Evolutionary conservation across 2,329 filamentous ascomycete species (phyloP), one percentile per base, ranked within the genome.

Genomic region (Pyrenophora seminiperda): DNA sequence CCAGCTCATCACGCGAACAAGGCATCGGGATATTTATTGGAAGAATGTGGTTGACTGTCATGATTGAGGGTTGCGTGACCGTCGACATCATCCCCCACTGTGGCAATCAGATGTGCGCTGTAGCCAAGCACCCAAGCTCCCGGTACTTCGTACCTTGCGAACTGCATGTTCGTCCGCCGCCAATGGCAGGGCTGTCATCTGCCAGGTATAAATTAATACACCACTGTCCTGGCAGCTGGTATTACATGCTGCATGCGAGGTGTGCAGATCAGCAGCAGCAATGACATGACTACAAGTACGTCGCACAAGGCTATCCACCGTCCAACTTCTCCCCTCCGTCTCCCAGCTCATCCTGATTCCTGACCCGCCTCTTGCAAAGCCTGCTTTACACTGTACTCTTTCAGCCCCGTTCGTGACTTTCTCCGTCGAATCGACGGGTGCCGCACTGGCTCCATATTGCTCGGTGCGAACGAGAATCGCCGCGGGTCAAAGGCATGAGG

Each of bases 361-460:
- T 56, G 54, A 14, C 57, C 57, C 10, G 57, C 27, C 22, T 62
- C 64, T 14, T 63, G 56, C 27, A 61, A 58, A 27, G 58, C 61
- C 40, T 63, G 64, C 43, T 62, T 61, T 15, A 58, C 59, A 14
- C 61, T 45, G 20, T 58, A 60, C 27, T 66, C 61, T 20, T 67
- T 67, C 24, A 69, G 45, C 5, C 61, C 65, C 7, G 56, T 54
- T 14, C 59, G 54, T 19, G 65, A 66, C 51, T 62, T 63, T 38
- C 52, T 60, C 2, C 66, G 52, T 14, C 65, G 50, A 33, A 68
- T 56, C 6, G 63, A 67, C 2, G 57, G 61, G 5, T 59, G 47
- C 18, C 59, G 61, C 5, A 29, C 37, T 14, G 52, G 53, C 15
- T 63, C 58, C 22, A 51, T 48, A 20, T 46, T 49, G 41, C 46